Conservation (phyloP, 306 rosid species). For the Citrullus colocynthis region DNA sequence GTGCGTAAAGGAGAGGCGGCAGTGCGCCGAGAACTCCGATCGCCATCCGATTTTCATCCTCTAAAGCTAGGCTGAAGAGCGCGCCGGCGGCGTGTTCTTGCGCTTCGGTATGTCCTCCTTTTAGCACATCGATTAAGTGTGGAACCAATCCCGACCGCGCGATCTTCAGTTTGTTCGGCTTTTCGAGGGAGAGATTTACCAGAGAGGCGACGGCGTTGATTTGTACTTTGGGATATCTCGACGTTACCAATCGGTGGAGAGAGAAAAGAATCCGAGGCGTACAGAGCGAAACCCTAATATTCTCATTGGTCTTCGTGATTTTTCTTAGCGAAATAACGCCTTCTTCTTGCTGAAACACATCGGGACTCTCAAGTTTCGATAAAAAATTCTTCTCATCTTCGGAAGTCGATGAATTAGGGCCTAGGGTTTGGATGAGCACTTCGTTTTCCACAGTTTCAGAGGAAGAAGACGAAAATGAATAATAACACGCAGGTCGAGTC, state of each 20-base stretch:
- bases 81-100: conserved; percentile 98
- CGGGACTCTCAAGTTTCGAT: conserved; percentile 34
- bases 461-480: conserved; percentile 54
- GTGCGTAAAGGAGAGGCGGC: conserved; percentile 64
- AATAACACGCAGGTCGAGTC: conserved; percentile 55
- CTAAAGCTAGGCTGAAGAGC: conserved; percentile 60
- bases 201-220: conserved; percentile 69
- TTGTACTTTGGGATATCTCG: conserved; percentile 58
- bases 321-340: conserved; percentile 41
- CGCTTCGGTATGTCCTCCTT: conserved; percentile 55
- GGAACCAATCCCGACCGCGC: conserved; percentile 81
- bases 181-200: conserved; percentile 82
- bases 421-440: conserved; percentile 9
- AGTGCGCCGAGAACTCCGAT: conserved; percentile 82
- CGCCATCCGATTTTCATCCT: conserved; percentile 81
- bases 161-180: conserved; percentile 59
- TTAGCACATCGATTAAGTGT: conserved; percentile 44
- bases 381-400: conserved; percentile 41
- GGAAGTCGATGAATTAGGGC: conserved; percentile 23
- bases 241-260: conserved; percentile 24
- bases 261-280: conserved; percentile 35
- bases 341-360: conserved; percentile 64
- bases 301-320: conserved; percentile 42
- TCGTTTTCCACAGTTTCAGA: conserved; percentile 34
- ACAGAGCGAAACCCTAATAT: conserved; percentile 47